Evolutionary conservation across 805 yeast species (phyloP), one percentile per base, ranked within the genome.

Genomic region (Kluyveromyces nonfermentans): DNA sequence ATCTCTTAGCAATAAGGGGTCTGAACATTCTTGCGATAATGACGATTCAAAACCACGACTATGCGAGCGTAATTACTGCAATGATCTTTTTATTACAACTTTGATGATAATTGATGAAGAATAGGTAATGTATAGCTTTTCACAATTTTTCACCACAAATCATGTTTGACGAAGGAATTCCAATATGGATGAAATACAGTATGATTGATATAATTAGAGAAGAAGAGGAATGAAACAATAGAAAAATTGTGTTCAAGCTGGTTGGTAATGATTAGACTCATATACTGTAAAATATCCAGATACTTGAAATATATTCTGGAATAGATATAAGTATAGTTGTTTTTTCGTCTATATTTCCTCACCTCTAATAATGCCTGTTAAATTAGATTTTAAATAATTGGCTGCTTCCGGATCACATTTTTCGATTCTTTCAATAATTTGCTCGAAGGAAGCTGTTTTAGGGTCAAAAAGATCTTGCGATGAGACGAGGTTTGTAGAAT

Each of bases 361-460:
- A 14, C 7, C 62, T 32, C 55, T 48, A 5, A 61, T 54, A 38
- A 61, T 47, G 0, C 64, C 63, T 7, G 50, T 47, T 15, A 61
- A 47, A 1, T 50, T 42, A 14, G 40, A 46, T 20, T 46, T 43
- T 19, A 62, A 44, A 10, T 50, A 41, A 14, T 48, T 38, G 1
- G 67, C 61, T 10, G 53, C 40, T 4, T 49, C 46, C 1, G 61
- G 55, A 44, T 60, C 59, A 12, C 48, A 42, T 35, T 56, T 54
- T 5, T 51, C 45, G 12, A 63, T 50, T 36, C 56, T 54, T 6
- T 49, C 48, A 12, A 63, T 50, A 19, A 63, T 54, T 34, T 62
- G 65, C 19, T 54, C 50, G 45, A 62, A 62, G 19, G 50, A 42
- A 2, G 65, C 64, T 10, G 53, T 45, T 21, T 55, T 53, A 3